Conservation (phyloP, 169 alveolate species). For the Plasmodium falciparum region DNA sequence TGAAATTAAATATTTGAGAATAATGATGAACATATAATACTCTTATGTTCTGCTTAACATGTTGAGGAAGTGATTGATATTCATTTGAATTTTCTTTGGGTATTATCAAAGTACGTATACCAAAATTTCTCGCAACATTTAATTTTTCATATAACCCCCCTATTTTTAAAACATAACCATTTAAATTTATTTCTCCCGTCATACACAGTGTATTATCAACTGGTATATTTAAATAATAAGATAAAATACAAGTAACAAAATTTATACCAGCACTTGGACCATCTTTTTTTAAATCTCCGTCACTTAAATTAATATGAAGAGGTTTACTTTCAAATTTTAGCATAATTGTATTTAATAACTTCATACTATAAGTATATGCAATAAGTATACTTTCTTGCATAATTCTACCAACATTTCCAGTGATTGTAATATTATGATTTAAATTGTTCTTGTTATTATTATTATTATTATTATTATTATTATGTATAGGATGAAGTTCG, state of each 20-base stretch:
- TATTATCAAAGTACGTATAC: conserved; percentile 86
- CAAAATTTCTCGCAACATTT: conserved; percentile 94
- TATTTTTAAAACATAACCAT: conserved; percentile 93
- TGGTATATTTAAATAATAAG: conserved; percentile 87
- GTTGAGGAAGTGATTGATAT: conserved; percentile 81
- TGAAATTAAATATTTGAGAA: conserved; percentile 80
- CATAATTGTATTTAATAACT: conserved; percentile 80
- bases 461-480: neutral
- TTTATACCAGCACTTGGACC: conserved; percentile 97
- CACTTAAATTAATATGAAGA: conserved; percentile 95
- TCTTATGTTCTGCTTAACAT: conserved; percentile 78
- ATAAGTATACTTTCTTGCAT: conserved; percentile 95
- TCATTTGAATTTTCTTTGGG: conserved; percentile 86
- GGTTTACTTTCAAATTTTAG: conserved; percentile 88
- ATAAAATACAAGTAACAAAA: conserved; percentile 92
- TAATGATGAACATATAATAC: conserved; percentile 83
- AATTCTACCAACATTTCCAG: conserved; percentile 95
- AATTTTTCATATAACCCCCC: conserved; percentile 96
- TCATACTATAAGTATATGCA: conserved; percentile 92
- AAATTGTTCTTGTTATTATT: conserved; percentile 6
- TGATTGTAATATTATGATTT: conserved; percentile 86
- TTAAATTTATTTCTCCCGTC: conserved; percentile 97
- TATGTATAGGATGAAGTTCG: neutral
- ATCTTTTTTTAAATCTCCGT: conserved; percentile 96
- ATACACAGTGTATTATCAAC: conserved; percentile 90